Evolutionary conservation across 352 stramenopile species (phyloP), one percentile per base, ranked within the genome.

Genomic region (Phytophthora gonapodyides): DNA sequence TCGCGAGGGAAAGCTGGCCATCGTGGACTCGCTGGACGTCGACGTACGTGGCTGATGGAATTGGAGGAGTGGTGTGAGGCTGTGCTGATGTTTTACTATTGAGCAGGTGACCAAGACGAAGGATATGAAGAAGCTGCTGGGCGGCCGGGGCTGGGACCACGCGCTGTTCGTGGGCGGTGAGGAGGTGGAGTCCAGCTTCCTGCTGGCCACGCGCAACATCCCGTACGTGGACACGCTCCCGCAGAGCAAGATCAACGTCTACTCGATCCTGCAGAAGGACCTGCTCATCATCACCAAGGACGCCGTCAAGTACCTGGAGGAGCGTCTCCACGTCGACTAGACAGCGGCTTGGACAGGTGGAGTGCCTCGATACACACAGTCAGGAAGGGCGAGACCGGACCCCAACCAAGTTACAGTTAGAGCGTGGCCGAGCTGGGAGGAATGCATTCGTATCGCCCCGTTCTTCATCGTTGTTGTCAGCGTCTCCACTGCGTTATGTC

Each of bases 251-350:
- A 86, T 96, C 73, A 96, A 94, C 69, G 84, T 94, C 37, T 96
- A 96, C 79, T 92, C 87, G 68, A 94, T 96, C 72, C 57, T 96
- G 69, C 82, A 96, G 64, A 93, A 93, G 76, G 87, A 96, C 61
- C 57, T 96, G 64, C 71, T 96, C 40, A 80, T 96, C 58, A 80
- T 94, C 67, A 93, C 87, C 30, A 84, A 84, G 53, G 86, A 93
- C 57, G 82, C 87, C 27, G 82, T 90, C 70, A 94, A 93, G 82
- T 95, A 95, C 71, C 76, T 95, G 38, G 87, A 95, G 68, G 77
- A 93, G 44, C 82, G 87, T 67, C 77, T 95, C 63, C 83, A 93
- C 76, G 75, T 87, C 30, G 87, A 95, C 69, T 93, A 90, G 50
- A 69, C 36, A 44, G 54, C 33, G 21, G 34, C 24, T 31, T 54